Percentiles rank a stretch among this genome's conserved stretches.
Conservation (phyloP, 2,329 filamentous ascomycete species). For the Colletotrichum eleusines region DNA sequence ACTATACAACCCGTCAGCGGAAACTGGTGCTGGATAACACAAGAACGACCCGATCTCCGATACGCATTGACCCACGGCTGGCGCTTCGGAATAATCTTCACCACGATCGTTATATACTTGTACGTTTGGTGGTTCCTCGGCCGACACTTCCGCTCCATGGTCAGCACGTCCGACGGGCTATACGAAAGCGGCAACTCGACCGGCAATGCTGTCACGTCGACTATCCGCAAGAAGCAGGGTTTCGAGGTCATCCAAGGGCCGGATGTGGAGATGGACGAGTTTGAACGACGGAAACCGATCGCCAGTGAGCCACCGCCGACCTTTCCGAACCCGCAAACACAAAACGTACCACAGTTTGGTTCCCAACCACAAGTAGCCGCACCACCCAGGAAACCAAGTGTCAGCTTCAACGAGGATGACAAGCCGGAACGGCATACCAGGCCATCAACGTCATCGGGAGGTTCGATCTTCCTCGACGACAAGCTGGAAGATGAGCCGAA, state of each 20-base stretch:
- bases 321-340: neutral
- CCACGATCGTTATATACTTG: constrained; percentile 55
- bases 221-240: constrained; percentile 34
- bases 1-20: constrained; percentile 53
- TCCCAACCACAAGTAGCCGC: neutral
- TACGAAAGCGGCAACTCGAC: constrained; percentile 18
- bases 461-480: constrained; percentile 12
- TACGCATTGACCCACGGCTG: constrained; percentile 60
- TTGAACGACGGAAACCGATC: constrained; percentile 28
- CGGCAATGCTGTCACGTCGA: constrained; percentile 18
- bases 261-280: constrained; percentile 31
- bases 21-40: constrained; percentile 63
- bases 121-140: constrained; percentile 56
- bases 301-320: neutral
- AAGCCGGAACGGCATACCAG: neutral
- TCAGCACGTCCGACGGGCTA: constrained; percentile 28
- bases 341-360: no score
- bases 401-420: constrained; percentile 1
- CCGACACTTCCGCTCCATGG: constrained; percentile 43
- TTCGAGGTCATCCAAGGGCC: constrained; percentile 11
- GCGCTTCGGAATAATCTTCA: constrained; percentile 57
- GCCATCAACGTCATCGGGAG: neutral
- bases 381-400: neutral
- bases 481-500: neutral
- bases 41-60: constrained; percentile 53